Evolutionary conservation across 2,329 filamentous ascomycete genomes (phyloP), one percentile per base, ranked within the genome.

Genomic region (Ascochyta viciae-villosae): DNA sequence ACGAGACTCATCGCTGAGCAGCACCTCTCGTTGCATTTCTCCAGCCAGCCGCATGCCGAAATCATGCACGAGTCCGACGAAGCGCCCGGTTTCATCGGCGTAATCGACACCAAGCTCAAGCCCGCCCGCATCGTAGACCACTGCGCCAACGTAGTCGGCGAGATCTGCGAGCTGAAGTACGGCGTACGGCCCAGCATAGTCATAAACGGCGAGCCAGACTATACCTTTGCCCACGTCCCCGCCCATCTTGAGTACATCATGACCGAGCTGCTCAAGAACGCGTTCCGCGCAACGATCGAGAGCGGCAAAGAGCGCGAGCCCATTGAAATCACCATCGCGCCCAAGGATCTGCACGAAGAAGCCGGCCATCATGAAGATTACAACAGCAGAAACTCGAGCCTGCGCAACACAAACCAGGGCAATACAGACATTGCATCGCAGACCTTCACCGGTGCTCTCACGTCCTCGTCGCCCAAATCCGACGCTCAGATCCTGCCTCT

Each of bases 191-290:
- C 95, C 0, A 84, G 83, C 2, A 83, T 96, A 68, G 79, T 88
- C 42, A 89, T 99, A 67, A 90, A 93, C 63, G 95, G 95, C 62
- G 89, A 96, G 73, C 88, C 90, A 0, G 88, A 90, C 47, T 92
- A 93, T n/a, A 89, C 87, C 0, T 96, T 99, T 71, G 92, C 94
- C 19, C 95, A 96, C 70, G 89, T 99, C 8, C 95, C 95, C 13
- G 95, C 96, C 74, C 95, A 99, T 75, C 84, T 99, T 23, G 94
- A 98, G 77, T 99, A 99, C 76, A 97, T 99, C 62, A 86, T 97
- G 62, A 99, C 94, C 0, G 95, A 99, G 76, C 83, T 99, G 1
- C 84, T 99, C 55, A 99, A 99, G 77, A 99, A 99, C 71, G 91
- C 93, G 1, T 99, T 98, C 79, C 87, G 95, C 39, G 94, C 95